Base-by-base conservation (phyloP, 2,329 filamentous ascomycete genomes). In the Sporothrix inflata region DNA sequence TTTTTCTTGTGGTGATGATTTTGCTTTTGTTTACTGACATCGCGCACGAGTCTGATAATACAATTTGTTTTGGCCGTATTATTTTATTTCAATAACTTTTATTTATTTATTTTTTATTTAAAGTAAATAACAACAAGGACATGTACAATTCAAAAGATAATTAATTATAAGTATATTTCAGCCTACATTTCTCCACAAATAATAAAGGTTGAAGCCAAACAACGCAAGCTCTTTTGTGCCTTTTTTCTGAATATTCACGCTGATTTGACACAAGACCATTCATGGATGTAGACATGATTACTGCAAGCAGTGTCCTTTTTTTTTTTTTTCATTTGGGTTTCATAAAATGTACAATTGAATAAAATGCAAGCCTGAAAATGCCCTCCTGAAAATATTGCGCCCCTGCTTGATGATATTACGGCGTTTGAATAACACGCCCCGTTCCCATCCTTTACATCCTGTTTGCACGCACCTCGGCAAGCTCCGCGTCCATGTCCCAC, bases 401-500 rank as follows among this genome's bases (percentile, higher is more conserved):
- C 65, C 19, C 19, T 51, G 19, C 45, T 30, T 68, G 24, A 51
- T 38, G 30, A 51, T 51, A 53, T 53, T 16, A 38, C 53, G 16
- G 24, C 30, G 38, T 65, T 65, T 6, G 0, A 42, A 45, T 16
- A 27, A 24, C 60, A 42, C 12, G 5, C n/a, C 21, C 11, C 11
- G 57, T 38, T 65, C 21, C 19, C 19, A 11, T 60, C 27, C 6
- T 53, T 70, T 42, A 70, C 57, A 66, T 14, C 24, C 53, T 14
- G 42, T 45, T 38, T 2, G 69, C 78, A 7, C 78, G 77, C 9
- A 77, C 78, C 71, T 78, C 73, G 0, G 79, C 78, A 9, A 84
- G 76, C 71, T 84, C 82, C 1, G 77, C 75, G 27, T 83, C 80
- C 2, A 82, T 74, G 47, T 82, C 78, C 78, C 79, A 81, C 19